Conservation (phyloP, 2,329 filamentous ascomycete genomes). For the Ceratocystis destructans region DNA sequence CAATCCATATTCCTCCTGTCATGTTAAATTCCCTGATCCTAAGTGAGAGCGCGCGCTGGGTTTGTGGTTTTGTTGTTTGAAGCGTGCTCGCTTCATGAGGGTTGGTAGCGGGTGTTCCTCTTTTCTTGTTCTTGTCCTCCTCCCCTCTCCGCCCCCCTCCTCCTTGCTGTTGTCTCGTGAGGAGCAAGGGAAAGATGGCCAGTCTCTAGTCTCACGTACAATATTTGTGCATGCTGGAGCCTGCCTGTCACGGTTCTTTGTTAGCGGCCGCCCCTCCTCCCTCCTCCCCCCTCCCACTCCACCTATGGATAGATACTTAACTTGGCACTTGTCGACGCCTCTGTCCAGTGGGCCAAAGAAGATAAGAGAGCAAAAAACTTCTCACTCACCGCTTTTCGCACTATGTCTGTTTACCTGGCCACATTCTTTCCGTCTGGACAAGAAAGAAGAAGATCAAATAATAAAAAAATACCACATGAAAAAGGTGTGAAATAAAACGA, state of each 20-base stretch:
- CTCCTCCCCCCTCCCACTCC: neutral
- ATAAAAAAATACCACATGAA: neutral
- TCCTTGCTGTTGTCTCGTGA: neutral
- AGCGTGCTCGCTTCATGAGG: neutral
- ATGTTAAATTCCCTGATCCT: slow-evolving; percentile 2
- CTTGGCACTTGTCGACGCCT: neutral
- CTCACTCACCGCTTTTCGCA: slow-evolving; percentile 4
- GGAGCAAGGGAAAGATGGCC: neutral
- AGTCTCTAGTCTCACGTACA: neutral
- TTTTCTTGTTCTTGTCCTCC: neutral
- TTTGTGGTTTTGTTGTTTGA: neutral
- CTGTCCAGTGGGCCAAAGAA: neutral
- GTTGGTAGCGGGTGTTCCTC: neutral
- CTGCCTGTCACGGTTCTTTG: neutral
- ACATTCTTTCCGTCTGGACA: neutral
- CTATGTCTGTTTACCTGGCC: neutral
- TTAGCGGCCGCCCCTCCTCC: neutral
- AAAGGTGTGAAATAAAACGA: neutral
- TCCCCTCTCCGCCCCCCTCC: neutral
- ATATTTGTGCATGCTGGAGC: no score
- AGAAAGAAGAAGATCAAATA: neutral
- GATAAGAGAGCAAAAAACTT: neutral
- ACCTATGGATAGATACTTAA: neutral
- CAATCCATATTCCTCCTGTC: slow-evolving; percentile 1
- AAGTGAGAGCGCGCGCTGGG: neutral